Evolutionary conservation across 768 basidiomycete species (phyloP), one percentile per base, ranked within the genome.

Genomic region (Termitomyces bulborhizus): DNA sequence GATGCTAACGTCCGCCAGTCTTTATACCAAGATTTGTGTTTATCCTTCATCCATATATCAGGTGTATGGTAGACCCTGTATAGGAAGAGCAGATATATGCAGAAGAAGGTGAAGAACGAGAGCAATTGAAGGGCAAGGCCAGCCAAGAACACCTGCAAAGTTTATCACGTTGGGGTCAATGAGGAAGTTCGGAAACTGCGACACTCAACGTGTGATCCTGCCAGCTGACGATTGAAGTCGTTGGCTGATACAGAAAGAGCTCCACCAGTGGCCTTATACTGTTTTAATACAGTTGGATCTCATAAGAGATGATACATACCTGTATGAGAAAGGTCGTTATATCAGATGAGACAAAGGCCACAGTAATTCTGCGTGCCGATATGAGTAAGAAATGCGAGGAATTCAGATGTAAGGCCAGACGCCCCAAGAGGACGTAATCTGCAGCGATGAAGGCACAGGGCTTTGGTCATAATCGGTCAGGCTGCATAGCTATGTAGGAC

Each of bases 371-470:
- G 18, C 69, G 70, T 5, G 79, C 71, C 0, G 71, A 68, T 21
- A 89, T 65, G 27, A 81, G 62, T 24, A 88, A 69, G 60, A 81
- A 75, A 46, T 74, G 57, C 54, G 76, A 71, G 36, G 74, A 74
- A 9, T 71, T 61, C 6, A 88, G 67, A 57, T 78, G 72, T 24
- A 66, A 71, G 5, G 84, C 81, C 3, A 90, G 66, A 12, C 78
- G 79, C 9, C 85, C 84, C 1, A 89, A 76, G 18, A 88, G 73
- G 53, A 87, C 69, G 61, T 90, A 89, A 62, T 84, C 77, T 13
- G 82, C 77, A 4, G 84, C 84, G 57, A 86, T 84, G 69, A 89
- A 89, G 27, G 84, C 86, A 63, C 88, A 90, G 4, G 87, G 86
- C 82, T 84, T 49, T 46, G 51, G 24, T 16, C 31, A 46, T 27